These are phyloP conservation scores for Eutrema salsugineum DNA, from an alignment of 441 rosid genomes.

Conservation along the genomic window DNA sequence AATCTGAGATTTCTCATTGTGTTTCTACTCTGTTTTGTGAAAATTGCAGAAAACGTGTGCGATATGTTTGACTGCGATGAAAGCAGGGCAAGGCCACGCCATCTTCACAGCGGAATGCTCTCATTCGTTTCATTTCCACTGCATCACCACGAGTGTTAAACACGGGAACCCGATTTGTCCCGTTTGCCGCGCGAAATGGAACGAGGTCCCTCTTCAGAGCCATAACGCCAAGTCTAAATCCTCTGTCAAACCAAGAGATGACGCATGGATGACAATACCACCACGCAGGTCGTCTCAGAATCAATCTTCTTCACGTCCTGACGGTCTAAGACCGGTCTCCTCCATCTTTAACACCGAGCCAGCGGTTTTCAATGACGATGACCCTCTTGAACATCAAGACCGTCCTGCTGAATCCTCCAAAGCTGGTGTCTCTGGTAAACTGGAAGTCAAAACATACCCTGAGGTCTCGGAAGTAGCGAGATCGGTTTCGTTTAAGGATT, in stretches of 20 bases:
- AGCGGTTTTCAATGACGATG: conserved; percentile 54
- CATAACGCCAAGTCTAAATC: conserved; percentile 37
- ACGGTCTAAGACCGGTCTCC: conserved; percentile 35
- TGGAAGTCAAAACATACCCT: conserved; percentile 51
- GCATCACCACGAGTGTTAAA: conserved; percentile 66
- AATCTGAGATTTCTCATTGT: not conserved
- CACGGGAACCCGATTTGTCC: conserved; percentile 78
- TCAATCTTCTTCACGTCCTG: conserved; percentile 42
- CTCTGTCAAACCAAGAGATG: conserved; percentile 49
- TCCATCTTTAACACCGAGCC: conserved; percentile 47
- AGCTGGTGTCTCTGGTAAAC: conserved; percentile 25
- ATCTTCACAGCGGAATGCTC: conserved; percentile 81
- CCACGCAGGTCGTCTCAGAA: conserved; percentile 47
- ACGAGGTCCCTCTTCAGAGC: conserved; percentile 55
- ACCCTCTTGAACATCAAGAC: conserved; percentile 38
- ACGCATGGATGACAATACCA: conserved; percentile 44
- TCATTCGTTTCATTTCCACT: conserved; percentile 75
- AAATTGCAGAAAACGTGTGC: conserved; percentile 58
- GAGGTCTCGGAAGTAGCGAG: conserved; percentile 52
- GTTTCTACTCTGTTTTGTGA: conserved; percentile 3
- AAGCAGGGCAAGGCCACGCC: conserved; percentile 66
- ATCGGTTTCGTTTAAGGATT: conserved; percentile 43
- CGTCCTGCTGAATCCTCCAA: conserved; percentile 28
- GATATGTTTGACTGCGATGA: conserved; percentile 58
- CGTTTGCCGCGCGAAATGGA: conserved; percentile 73